Evolutionary conservation across 179 eudicot genomes (phyloP), one percentile per base, ranked within the genome.

Genomic region (Monotropa hypopitys): DNA sequence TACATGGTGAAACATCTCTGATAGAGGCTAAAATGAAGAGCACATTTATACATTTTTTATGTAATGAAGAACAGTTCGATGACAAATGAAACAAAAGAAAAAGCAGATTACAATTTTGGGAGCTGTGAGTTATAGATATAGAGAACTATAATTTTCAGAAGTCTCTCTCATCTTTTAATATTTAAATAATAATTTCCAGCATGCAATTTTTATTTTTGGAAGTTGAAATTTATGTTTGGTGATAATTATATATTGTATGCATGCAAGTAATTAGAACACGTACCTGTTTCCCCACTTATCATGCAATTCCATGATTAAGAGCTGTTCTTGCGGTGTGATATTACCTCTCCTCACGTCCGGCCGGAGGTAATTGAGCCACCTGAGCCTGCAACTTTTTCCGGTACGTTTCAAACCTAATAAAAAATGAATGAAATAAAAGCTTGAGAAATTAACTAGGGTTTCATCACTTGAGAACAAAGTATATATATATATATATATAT

Each of bases 231-330:
- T 40, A 54, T 56, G 21, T 53, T 13, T 6, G 65, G 16, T n/a
- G n/a, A n/a, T 5, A 61, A 61, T 70, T 59, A 3, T 23, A 5
- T n/a, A 15, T 46, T 0, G 1, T 10, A 40, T 5, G 35, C 46
- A 20, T 42, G 7, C 23, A 77, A 38, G 5, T 38, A 38, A 38
- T 38, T 38, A 21, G 20, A n/a, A n/a, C 5, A 49, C 33, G 54
- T 49, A 90, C 94, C 92, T 90, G 78, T 95, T 95, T 70, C 99
- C 99, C 97, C 97, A 93, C 83, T 91, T 95, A 65, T 97, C 91
- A 88, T 95, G 99, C 79, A 95, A 85, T 63, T 93, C 97, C 93
- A 95, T 91, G 85, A 95, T 95, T 87, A 95, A 82, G 13, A 92
- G 85, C 78, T 95, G 95, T 84, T 95, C 99, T 81, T 95, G 97